A percentile compares a stretch with the other conserved stretches of the same genome.
phyloP scores from a whole-genome alignment of 164 flowering plant genomes.

The Stephania yunnanensis region DNA sequence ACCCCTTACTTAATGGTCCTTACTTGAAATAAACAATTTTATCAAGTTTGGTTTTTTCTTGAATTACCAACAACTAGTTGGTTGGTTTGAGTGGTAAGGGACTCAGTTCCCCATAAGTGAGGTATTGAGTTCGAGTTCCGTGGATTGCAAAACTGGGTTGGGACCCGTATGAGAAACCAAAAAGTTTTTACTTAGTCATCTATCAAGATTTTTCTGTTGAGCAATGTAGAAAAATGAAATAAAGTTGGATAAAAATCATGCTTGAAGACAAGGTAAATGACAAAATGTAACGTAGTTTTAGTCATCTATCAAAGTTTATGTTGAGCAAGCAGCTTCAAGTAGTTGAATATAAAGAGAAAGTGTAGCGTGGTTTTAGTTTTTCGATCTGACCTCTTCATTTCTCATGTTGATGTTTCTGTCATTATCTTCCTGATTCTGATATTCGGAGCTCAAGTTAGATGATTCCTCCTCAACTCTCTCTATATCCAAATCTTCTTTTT shows the following conservation, averaged over 20 bases:
- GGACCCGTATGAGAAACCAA: too few relatives aligned
- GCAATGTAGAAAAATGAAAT: background rate
- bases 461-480: background rate
- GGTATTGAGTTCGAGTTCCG: too few relatives aligned
- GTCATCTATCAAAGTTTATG: background rate
- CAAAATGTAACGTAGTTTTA: background rate
- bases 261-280: background rate
- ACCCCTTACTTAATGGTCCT: too few relatives aligned
- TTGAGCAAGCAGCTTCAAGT: background rate
- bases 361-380: background rate
- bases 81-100: too few relatives aligned
- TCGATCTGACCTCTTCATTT: background rate
- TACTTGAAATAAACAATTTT: too few relatives aligned
- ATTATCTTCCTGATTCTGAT: background rate
- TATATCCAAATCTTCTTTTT: background rate
- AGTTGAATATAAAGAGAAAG: background rate
- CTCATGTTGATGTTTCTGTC: background rate
- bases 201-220: background rate
- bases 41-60: too few relatives aligned
- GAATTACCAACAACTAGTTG: too few relatives aligned
- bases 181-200: too few relatives aligned
- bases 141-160: too few relatives aligned
- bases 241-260: background rate
- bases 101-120: too few relatives aligned
- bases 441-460: constrained; percentile 1